Evolutionary conservation across 495 filamentous ascomycete species (phyloP), one percentile per base, ranked within the genome.

Genomic region (Lophiostoma macrostomum): DNA sequence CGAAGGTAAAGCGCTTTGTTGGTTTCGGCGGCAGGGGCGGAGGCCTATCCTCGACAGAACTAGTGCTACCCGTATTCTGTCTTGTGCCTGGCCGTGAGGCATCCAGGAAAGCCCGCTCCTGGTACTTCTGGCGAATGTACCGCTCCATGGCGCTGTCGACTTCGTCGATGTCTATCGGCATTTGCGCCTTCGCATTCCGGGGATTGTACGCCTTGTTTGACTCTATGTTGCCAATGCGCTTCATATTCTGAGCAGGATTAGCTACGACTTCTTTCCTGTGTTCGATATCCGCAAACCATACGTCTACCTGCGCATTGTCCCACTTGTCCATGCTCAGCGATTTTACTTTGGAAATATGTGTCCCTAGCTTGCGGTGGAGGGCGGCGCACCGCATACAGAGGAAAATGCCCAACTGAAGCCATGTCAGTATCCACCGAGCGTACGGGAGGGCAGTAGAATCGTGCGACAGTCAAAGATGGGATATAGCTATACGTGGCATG

Each of bases 261-360:
- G 8, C 6, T 25, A 20, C 16, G 39, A 10, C 39, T n/a, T n/a
- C n/a, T n/a, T n/a, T n/a, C n/a, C n/a, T n/a, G n/a, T n/a, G n/a
- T n/a, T n/a, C n/a, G n/a, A n/a, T n/a, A n/a, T n/a, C n/a, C n/a
- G n/a, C n/a, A n/a, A 25, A 8, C 8, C 39, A 45, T 76, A 96
- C 91, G 71, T 97, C 93, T 47, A 98, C 90, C 71, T 98, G 94
- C 28, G 96, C 93, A 65, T 82, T 84, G 35, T 87, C 80, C 93
- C 93, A 98, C 41, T 82, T 89, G 66, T 98, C 93, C 93, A 97
- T 96, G 59, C 86, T 95, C 73, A 97, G 73, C 7, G 90, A 96
- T 71, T 98, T 98, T 71, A 98, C 88, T 70, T 97, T 98, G 36
- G 91, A 95, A 49, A 98, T 87, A 67, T 98, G 93, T 43, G 91